These are phyloP conservation scores for Talaromyces albobiverticillius DNA, from an alignment of 2,329 filamentous ascomycete genomes.

Conservation along the genomic window DNA sequence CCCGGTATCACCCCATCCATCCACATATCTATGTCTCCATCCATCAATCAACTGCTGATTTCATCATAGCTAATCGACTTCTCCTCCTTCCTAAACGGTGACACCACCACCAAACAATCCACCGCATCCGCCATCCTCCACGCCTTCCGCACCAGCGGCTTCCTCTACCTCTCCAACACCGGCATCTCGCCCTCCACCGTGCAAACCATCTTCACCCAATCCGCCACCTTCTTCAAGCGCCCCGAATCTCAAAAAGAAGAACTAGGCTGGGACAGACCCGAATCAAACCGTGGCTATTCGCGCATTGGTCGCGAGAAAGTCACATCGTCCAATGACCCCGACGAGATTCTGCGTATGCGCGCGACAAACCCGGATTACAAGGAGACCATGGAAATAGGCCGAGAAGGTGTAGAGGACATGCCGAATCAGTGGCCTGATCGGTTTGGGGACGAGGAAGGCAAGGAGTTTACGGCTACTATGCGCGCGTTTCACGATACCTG, in stretches of 20 bases:
- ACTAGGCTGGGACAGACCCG: conserved; percentile 68
- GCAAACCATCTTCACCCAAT: conserved; percentile 62
- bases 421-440: conserved; percentile 76
- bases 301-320: conserved; percentile 71
- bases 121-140: conserved; percentile 70
- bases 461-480: conserved; percentile 74
- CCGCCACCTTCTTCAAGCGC: conserved; percentile 68
- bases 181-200: conserved; percentile 63
- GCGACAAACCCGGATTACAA: conserved; percentile 52
- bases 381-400: conserved; percentile 61
- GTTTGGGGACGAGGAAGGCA: conserved; percentile 51
- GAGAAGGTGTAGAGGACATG: conserved; percentile 57
- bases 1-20: conserved; percentile 30
- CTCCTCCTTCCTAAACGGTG: conserved; percentile 65
- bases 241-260: conserved; percentile 61
- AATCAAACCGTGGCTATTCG: conserved; percentile 72
- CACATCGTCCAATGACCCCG: conserved; percentile 53
- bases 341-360: conserved; percentile 59
- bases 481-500: conserved; percentile 70
- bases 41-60: not conserved
- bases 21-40: not conserved
- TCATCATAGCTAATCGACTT: conserved; percentile 74
- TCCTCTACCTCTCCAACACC: conserved; percentile 83
- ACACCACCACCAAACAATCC: conserved; percentile 56
- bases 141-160: conserved; percentile 82